Evolutionary conservation across 768 basidiomycete genomes (phyloP).

Genomic region (Lanmaoa pseudosensibilis): DNA sequence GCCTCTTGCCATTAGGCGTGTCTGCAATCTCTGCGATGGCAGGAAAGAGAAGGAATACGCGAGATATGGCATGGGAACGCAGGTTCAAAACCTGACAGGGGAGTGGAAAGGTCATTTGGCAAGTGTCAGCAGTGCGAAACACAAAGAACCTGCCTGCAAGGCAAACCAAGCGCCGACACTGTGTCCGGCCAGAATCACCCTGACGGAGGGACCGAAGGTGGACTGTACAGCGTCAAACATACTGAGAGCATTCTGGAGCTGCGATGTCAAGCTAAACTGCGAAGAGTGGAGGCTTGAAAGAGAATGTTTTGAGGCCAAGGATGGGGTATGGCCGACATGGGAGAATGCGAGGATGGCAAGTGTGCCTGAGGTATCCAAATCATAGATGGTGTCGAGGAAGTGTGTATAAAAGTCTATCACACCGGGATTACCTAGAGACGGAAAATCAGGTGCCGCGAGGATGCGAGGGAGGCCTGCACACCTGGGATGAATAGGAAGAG

Average conservation of each 20-base stretch:
- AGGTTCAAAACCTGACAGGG: slow-evolving; percentile 46
- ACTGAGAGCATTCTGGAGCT: slow-evolving; percentile 56
- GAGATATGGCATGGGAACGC: slow-evolving; percentile 37
- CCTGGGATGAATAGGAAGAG: slow-evolving; percentile 54
- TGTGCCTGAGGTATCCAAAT: slow-evolving; percentile 30
- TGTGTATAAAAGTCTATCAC: slow-evolving; percentile 65
- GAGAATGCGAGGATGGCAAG: slow-evolving; percentile 61
- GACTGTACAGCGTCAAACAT: slow-evolving; percentile 46
- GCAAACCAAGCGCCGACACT: slow-evolving; percentile 75
- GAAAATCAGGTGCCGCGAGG: background rate
- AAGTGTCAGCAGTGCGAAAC: background rate
- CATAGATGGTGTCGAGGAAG: slow-evolving; percentile 57
- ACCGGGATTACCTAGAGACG: slow-evolving; percentile 51
- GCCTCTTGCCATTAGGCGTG: slow-evolving; percentile 60
- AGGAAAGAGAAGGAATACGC: slow-evolving; percentile 67
- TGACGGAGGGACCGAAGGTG: slow-evolving; percentile 34
- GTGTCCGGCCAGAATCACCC: slow-evolving; percentile 57
- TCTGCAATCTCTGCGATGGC: slow-evolving; percentile 60
- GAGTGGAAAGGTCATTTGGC: background rate
- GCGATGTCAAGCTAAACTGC: slow-evolving; percentile 42
- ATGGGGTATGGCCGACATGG: slow-evolving; percentile 62
- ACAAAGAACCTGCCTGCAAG: slow-evolving; percentile 47
- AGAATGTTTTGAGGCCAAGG: slow-evolving; percentile 19
- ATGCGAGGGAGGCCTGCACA: slow-evolving; percentile 8
- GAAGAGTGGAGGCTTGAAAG: slow-evolving; percentile 17